Percentiles rank a stretch among this genome's conserved stretches.
These are phyloP conservation scores for Agarophyton chilense DNA, from an alignment of 23 red algal species.

Conservation along the genomic window DNA sequence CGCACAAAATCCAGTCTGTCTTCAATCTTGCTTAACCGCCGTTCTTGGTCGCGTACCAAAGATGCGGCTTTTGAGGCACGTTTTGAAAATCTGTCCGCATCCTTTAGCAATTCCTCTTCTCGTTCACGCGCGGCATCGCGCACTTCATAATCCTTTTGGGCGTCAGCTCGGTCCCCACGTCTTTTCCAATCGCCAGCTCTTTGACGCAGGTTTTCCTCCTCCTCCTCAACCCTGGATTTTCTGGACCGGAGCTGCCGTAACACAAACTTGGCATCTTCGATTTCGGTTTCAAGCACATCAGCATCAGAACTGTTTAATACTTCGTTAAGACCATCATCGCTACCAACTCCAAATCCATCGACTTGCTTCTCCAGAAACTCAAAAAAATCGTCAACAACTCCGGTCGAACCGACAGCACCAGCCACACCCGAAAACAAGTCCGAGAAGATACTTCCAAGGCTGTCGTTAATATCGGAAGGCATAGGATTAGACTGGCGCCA, in stretches of 20 bases:
- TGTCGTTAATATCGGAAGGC: constrained; percentile 85
- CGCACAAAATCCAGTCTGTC: constrained; percentile 24
- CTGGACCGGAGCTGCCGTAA: constrained; percentile 56
- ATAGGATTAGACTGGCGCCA: constrained; percentile 68
- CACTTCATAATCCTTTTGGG: constrained; percentile 27
- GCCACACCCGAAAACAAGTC: constrained; percentile 80
- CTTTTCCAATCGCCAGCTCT: constrained; percentile 33
- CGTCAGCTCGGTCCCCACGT: constrained; percentile 13
- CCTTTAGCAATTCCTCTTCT: constrained; percentile 9
- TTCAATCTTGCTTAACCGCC: constrained; percentile 41
- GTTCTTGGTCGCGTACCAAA: constrained; percentile 40
- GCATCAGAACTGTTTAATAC: constrained; percentile 55
- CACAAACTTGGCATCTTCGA: constrained; percentile 85
- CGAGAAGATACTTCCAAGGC: constrained; percentile 77
- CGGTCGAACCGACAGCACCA: constrained; percentile 42
- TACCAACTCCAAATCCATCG: constrained; percentile 38
- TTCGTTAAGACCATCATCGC: constrained; percentile 74
- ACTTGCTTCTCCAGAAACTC: constrained; percentile 91
- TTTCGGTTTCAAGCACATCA: constrained; percentile 81
- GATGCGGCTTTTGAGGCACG: constrained; percentile 19
- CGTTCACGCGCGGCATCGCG: constrained; percentile 56
- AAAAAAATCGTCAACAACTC: constrained; percentile 87
- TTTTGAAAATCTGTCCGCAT: constrained; percentile 28
- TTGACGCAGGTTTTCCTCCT: constrained; percentile 18
- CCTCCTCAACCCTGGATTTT: constrained; percentile 8